phyloP scores from a whole-genome alignment of 2,329 filamentous ascomycete genomes.

The Hymenoscyphus fraxineus region DNA sequence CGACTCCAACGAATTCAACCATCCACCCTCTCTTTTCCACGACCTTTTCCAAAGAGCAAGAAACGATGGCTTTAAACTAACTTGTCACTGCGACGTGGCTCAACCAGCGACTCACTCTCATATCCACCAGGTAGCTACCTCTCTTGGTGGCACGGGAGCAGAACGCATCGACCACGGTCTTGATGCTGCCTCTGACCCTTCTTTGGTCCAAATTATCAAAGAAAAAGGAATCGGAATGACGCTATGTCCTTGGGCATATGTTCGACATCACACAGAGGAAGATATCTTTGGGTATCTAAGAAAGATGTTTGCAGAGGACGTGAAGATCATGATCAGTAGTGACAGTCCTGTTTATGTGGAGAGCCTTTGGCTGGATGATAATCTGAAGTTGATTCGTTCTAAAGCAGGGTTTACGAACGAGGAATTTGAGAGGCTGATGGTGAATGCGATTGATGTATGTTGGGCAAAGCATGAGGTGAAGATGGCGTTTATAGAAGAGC shows the following conservation, averaged over 20 bases:
- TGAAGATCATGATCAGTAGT: constrained; percentile 41
- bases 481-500: neutral
- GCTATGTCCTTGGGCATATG: constrained; percentile 70
- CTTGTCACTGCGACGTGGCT: neutral
- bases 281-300: constrained; percentile 40
- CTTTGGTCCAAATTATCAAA: constrained; percentile 44
- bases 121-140: constrained; percentile 50
- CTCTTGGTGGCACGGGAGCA: constrained; percentile 55
- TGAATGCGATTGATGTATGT: constrained; percentile 42
- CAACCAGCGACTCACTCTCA: neutral
- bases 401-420: constrained; percentile 12
- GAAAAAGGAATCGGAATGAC: constrained; percentile 53
- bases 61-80: constrained; percentile 43
- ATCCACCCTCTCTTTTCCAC: constrained; percentile 54
- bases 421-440: constrained; percentile 41
- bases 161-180: constrained; percentile 71
- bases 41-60: constrained; percentile 54
- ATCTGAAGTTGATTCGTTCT: constrained; percentile 24
- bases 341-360: constrained; percentile 45
- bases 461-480: constrained; percentile 38
- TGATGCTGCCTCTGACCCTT: constrained; percentile 48
- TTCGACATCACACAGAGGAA: constrained; percentile 42
- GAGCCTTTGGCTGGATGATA: constrained; percentile 46
- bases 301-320: constrained; percentile 38
- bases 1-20: constrained; percentile 55